Base-by-base conservation (phyloP, 306 rosid genomes). In the Vigna trinervia region DNA sequence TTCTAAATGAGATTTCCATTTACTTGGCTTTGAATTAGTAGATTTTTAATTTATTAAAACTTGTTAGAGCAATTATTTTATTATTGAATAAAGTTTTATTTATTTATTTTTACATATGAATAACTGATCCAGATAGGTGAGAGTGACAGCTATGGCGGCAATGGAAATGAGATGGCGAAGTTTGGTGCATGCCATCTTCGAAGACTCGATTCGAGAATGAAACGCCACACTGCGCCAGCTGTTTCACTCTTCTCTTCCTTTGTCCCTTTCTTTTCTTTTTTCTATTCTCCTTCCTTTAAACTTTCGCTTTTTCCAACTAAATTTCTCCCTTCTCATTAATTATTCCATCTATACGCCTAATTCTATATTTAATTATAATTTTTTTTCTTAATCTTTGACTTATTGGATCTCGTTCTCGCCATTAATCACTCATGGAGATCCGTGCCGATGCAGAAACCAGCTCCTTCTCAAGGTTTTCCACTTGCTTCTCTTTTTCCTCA, bases 361-460 rank as follows among this genome's bases (percentile, higher is more conserved):
- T 53, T 54, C 12, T 41, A 28, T 8, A 62, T 73, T 61, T 41
- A 43, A 11, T 45, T 45, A 0, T 3, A 0, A 11, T 5, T 34
- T 34, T 48, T 15, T 73, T 74, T 77, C 38, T 61, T 32, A 74
- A 69, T 38, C 59, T 69, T 78, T 38, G 39, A 32, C 15, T 43
- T 22, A 66, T 80, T 70, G 48, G 85, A 78, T 84, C 74, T 59
- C 65, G 9, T 59, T 52, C 19, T 56, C 68, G 9, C 41, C 41
- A 36, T 76, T 51, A 5, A 20, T 81, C 53, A 22, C 51, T 84
- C 75, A 92, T 89, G 99, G 97, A 95, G 46, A 88, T 83, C 78
- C 88, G 86, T 51, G 66, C 57, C 23, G 97, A 92, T 75, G 73
- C 88, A 51, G 93, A 91, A 62, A 68, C 77, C 2, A 83, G 73